These are phyloP conservation scores for Croton setiger DNA, from an alignment of 441 rosid species.

Conservation along the genomic window DNA sequence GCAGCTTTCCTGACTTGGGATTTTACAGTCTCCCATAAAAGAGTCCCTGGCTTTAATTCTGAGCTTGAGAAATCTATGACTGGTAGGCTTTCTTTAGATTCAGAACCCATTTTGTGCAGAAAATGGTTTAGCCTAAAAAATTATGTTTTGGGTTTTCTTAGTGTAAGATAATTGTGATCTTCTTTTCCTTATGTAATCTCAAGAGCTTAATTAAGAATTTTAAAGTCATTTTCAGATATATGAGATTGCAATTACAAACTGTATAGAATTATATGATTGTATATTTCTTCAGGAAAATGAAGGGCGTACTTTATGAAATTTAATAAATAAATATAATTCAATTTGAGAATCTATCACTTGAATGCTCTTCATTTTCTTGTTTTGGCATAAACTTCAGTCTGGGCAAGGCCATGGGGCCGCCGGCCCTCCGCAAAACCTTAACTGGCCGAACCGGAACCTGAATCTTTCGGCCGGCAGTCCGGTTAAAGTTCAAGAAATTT, in stretches of 20 bases:
- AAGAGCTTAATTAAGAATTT: neutral
- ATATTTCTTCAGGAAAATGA: neutral
- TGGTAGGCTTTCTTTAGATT: slow-evolving; percentile 34
- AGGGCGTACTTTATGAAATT: neutral
- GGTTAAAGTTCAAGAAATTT: too few species aligned
- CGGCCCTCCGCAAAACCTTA: too few species aligned
- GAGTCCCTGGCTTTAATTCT: slow-evolving; percentile 38
- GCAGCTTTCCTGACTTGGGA: slow-evolving; percentile 29
- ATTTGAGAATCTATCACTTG: neutral
- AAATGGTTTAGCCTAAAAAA: neutral
- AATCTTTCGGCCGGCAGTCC: too few species aligned
- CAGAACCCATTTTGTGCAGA: slow-evolving; percentile 28
- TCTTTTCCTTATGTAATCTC: neutral
- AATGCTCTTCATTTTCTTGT: too few species aligned
- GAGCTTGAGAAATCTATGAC: slow-evolving; percentile 42
- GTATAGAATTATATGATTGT: neutral
- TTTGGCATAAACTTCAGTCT: neutral
- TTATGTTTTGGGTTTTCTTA: neutral
- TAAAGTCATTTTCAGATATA: too few species aligned
- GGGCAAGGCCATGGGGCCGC: too few species aligned
- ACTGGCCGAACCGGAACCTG: too few species aligned
- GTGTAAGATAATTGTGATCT: neutral
- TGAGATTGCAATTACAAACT: too few species aligned
- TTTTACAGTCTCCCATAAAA: slow-evolving; percentile 8
- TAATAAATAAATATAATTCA: neutral